Conservation (phyloP, 2,329 filamentous ascomycete genomes). For the Xylariaceae sp. region DNA sequence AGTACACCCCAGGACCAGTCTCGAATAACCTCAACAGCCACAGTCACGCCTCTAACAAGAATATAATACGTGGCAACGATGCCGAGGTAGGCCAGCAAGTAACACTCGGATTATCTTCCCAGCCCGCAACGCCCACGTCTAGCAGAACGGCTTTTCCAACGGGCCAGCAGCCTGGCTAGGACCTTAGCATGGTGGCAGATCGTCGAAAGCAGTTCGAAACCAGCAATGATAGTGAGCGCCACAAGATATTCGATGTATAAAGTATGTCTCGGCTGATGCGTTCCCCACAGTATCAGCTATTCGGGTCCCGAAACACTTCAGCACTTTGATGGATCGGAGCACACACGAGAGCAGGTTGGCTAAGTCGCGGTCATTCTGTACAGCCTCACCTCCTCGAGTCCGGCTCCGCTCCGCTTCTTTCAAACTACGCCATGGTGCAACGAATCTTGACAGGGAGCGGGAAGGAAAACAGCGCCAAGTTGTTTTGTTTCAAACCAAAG, state of each 20-base stretch:
- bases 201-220: constrained; percentile 31
- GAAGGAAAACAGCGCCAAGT: not conserved
- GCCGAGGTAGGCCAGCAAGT: constrained; percentile 1
- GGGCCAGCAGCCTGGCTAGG: constrained; percentile 21
- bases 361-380: constrained; percentile 5
- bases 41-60: no score
- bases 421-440: not conserved
- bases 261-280: not conserved
- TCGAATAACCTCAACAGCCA: no score
- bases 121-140: constrained; percentile 1
- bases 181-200: constrained; percentile 27
- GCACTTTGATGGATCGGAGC: no score
- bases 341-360: constrained; percentile 1
- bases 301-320: no score
- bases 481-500: constrained; percentile 1
- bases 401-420: not conserved
- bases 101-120: constrained; percentile 2
- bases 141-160: constrained; percentile 12
- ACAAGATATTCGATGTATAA: not conserved
- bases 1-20: no score
- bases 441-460: not conserved
- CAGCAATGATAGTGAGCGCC: constrained; percentile 22
- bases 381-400: not conserved
- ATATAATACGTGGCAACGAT: no score
- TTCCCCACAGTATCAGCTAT: not conserved